Conservation (phyloP, 1,284 basidiomycete genomes). For the Lentinula novae-zelandiae region DNA sequence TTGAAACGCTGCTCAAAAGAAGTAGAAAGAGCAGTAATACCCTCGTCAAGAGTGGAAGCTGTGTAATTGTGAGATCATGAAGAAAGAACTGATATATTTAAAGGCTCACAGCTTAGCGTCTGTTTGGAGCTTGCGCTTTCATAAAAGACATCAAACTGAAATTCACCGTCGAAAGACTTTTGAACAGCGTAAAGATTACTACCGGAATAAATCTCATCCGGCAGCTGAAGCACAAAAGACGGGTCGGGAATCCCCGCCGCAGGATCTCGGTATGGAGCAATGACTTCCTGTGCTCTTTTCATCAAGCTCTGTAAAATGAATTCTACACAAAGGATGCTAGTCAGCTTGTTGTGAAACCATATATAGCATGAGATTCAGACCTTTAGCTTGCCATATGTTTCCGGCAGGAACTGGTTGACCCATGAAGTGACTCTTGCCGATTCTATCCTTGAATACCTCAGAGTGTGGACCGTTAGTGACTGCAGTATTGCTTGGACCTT, state of each 20-base stretch:
- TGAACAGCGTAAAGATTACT: conserved; percentile 87
- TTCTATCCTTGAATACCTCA: conserved; percentile 55
- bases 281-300: conserved; percentile 50
- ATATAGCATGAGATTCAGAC: conserved; percentile 30
- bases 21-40: conserved; percentile 62
- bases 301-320: conserved; percentile 63
- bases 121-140: conserved; percentile 66
- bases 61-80: conserved; percentile 12
- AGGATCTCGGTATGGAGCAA: conserved; percentile 53
- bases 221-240: conserved; percentile 71
- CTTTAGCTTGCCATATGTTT: conserved; percentile 82
- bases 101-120: conserved; percentile 53
- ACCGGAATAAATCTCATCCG: conserved; percentile 66
- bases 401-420: conserved; percentile 64
- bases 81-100: not conserved
- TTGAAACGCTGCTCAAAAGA: conserved; percentile 71
- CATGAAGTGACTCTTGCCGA: conserved; percentile 72
- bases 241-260: conserved; percentile 64
- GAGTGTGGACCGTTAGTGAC: conserved; percentile 53
- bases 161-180: conserved; percentile 79
- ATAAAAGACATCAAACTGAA: conserved; percentile 85
- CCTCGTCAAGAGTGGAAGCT: conserved; percentile 62
- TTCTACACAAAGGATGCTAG: conserved; percentile 38
- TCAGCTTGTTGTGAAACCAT: not conserved
- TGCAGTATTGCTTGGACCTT: conserved; percentile 57